Evolutionary conservation across 2,329 filamentous ascomycete genomes (phyloP), one percentile per base, ranked within the genome.

Genomic region (Ophiocordyceps camponoti-rufipedis): DNA sequence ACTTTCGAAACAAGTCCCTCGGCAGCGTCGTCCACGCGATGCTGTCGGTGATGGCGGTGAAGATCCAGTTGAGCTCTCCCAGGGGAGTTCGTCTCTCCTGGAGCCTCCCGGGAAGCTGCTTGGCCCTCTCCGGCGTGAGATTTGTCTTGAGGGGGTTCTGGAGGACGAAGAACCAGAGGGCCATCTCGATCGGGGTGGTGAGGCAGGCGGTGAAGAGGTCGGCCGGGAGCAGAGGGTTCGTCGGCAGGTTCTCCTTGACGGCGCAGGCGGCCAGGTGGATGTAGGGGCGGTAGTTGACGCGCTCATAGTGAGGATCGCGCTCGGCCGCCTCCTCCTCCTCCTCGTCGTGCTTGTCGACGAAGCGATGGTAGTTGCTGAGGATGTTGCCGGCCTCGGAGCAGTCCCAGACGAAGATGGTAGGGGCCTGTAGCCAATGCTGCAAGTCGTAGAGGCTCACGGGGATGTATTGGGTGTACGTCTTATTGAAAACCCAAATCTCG

Each of bases 401-500:
- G 63, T 98, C 91, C 74, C 93, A 98, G 32, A 98, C 91, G 57
- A 93, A 98, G 41, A 98, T 80, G 48, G 88, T 94, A 0, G 91
- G 91, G 0, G 88, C 89, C 50, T 89, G 87, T 8, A 98, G 76
- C 91, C 91, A 98, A 48, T 85, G 82, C 62, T 96, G 89, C 41
- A 98, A 67, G 58, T 98, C 91, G 56, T 94, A 95, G 9, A 98
- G 68, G 1, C 89, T 94, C 41, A 98, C 85, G 0, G 91, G 91
- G 40, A 98, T 98, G 59, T 98, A 98, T 63, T 98, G 91, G 0
- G 91, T 98, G 60, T 95, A 98, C 53, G 86, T 96, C 54, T 91
- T 89, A 64, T 98, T 98, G 62, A 98, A 98, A 5, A 96, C 93
- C 91, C 91, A 98, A 18, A 98, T 94, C 62, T 98, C 91, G 13